Evolutionary conservation across 371 early-diverging fungal species (phyloP), one percentile per base, ranked within the genome.

Genomic region (Lichtheimia ornata): DNA sequence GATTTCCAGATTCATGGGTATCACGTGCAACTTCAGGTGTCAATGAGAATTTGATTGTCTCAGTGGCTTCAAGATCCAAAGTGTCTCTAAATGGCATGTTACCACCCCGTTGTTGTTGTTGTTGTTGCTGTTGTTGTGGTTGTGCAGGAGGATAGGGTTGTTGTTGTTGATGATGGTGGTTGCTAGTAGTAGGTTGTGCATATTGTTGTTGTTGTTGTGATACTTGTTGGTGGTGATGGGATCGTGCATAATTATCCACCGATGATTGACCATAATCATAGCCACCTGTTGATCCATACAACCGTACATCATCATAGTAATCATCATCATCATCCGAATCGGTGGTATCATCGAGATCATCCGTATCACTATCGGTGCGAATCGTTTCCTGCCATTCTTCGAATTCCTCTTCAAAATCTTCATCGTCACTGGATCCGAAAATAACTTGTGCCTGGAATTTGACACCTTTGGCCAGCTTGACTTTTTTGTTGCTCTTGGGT

Each of bases 361-460:
- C 63, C 13, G 61, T 57, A n/a, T 63, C 69, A 27, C 55, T 57
- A 44, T 63, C 63, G 3, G 66, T 70, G 1, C 58, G 51, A 62
- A 79, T 79, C 4, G 59, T 61, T 65, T 81, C 74, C 51, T 79
- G 63, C 82, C 80, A 77, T 30, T 74, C 73, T 54, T 76, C 70
- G 56, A 66, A 76, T 51, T 79, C 77, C 20, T 77, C 77, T 57
- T 73, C 79, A 54, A 77, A 72, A 14, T 84, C 85, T 55, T 84
- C 86, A 53, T 72, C 84, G 35, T 83, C 86, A 55, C 76, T 74
- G 40, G 76, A 74, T 28, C 76, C 74, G 56, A 72, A 68, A 30
- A 82, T 75, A 14, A 79, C 69, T 60, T 82, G 82, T 3, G 79
- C 71, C 53, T 82, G 82, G 59, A 77, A 82, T 44, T 76, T 67